Conservation (phyloP, 2,329 filamentous ascomycete species). For the Sphaerostilbella broomeana region DNA sequence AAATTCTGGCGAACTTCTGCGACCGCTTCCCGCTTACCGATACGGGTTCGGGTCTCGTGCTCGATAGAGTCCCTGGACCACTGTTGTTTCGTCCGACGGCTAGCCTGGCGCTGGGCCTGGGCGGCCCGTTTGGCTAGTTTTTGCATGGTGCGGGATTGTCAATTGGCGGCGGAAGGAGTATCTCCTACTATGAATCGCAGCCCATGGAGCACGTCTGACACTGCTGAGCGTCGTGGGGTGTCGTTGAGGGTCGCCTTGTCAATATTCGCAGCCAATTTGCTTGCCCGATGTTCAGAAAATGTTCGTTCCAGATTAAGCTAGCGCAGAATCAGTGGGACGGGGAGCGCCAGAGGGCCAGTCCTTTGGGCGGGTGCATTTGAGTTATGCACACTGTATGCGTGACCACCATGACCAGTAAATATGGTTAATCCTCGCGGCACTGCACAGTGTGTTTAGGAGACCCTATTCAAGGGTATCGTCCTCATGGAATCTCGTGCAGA, state of each 20-base stretch:
- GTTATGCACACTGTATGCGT: neutral
- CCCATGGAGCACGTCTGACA: slow-evolving; percentile 11
- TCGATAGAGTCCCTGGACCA: slow-evolving; percentile 26
- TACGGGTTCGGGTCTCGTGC: slow-evolving; percentile 25
- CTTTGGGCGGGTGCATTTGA: neutral
- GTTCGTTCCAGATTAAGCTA: slow-evolving; percentile 4
- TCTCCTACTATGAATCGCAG: neutral
- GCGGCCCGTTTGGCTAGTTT: slow-evolving; percentile 61
- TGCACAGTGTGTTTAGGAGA: no score
- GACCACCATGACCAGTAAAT: no score
- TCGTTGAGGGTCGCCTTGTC: no score
- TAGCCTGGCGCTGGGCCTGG: slow-evolving; percentile 59
- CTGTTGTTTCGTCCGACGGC: slow-evolving; percentile 38
- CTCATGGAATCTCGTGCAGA: no score
- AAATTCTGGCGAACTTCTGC: slow-evolving; percentile 31
- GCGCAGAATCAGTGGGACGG: slow-evolving; percentile 1
- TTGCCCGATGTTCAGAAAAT: slow-evolving; percentile 10
- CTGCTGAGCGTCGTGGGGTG: slow-evolving; percentile 5
- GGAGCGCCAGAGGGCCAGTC: slow-evolving; percentile 5
- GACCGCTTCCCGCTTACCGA: slow-evolving; percentile 25
- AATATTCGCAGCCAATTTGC: no score
- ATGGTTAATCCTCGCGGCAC: no score
- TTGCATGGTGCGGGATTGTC: slow-evolving; percentile 48
- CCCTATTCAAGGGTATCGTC: no score
- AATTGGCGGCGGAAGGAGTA: neutral